Conservation (phyloP, 2,329 filamentous ascomycete genomes). For the Aureobasidium melanogenum region DNA sequence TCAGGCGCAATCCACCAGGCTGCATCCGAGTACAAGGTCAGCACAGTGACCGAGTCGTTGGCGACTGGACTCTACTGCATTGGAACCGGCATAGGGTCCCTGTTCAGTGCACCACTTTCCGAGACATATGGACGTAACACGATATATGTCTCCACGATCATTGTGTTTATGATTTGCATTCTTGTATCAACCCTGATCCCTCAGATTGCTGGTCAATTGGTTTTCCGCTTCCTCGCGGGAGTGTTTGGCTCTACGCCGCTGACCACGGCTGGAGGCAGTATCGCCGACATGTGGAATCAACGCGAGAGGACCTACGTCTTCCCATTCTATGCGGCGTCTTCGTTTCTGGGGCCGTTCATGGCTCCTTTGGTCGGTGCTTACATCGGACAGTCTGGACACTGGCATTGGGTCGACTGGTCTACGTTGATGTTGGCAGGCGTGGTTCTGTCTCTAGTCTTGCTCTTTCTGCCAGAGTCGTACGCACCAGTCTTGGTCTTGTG, state of each 20-base stretch:
- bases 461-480: constrained; percentile 45
- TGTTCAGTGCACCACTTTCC: constrained; percentile 31
- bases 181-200: constrained; percentile 12
- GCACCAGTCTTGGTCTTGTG: constrained; percentile 30
- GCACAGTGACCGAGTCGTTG: neutral
- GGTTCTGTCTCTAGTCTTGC: constrained; percentile 24
- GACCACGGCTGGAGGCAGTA: constrained; percentile 19
- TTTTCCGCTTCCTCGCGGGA: constrained; percentile 21
- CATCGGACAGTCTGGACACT: constrained; percentile 17
- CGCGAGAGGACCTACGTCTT: constrained; percentile 18
- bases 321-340: constrained; percentile 18
- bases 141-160: constrained; percentile 18
- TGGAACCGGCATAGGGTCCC: constrained; percentile 31
- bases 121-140: constrained; percentile 29
- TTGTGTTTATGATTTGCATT: constrained; percentile 12
- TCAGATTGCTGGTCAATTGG: constrained; percentile 20
- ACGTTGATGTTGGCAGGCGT: constrained; percentile 26
- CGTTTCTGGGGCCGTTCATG: constrained; percentile 14
- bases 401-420: constrained; percentile 34
- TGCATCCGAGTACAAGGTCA: constrained; percentile 4
- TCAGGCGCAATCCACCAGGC: constrained; percentile 9
- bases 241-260: constrained; percentile 18
- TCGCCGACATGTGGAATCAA: constrained; percentile 20
- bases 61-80: constrained; percentile 23
- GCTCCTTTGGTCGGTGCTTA: constrained; percentile 17